A percentile compares a stretch with the other conserved stretches of the same genome.
phyloP scores from a whole-genome alignment of 345 rosid species.

The Gossypium mustelinum region DNA sequence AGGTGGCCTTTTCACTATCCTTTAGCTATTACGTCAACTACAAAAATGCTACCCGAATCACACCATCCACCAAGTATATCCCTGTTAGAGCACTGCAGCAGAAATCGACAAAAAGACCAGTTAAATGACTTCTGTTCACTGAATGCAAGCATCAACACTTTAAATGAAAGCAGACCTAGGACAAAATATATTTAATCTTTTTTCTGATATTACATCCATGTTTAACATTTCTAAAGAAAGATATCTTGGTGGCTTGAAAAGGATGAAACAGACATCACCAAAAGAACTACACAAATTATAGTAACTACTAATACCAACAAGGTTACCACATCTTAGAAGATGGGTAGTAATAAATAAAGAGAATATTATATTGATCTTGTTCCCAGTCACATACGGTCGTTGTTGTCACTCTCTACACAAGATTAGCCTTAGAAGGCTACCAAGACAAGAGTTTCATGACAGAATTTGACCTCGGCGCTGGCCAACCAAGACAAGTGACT shows the following conservation, averaged over 20 bases:
- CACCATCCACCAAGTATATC: slow-evolving; percentile 70
- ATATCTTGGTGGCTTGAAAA: not conserved
- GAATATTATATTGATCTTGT: not conserved
- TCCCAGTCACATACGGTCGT: not conserved
- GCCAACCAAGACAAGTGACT: not conserved
- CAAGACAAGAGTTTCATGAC: slow-evolving; percentile 2
- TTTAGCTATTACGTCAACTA: slow-evolving; percentile 44
- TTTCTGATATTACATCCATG: not conserved
- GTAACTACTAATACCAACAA: not conserved
- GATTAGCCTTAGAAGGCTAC: not conserved
- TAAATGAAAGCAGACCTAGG: slow-evolving; percentile 3
- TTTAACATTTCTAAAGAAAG: not conserved
- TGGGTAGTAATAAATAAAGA: not conserved
- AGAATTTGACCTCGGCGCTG: not conserved
- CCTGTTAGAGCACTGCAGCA: slow-evolving; percentile 47
- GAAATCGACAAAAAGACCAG: slow-evolving; percentile 14
- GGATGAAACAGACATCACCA: not conserved
- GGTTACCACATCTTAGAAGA: not conserved
- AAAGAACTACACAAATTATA: not conserved
- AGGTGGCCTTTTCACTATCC: slow-evolving; percentile 11
- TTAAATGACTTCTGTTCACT: slow-evolving; percentile 12
- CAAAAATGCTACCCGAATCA: slow-evolving; percentile 58
- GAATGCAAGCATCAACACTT: not conserved
- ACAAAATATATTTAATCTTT: not conserved
- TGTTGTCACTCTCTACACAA: not conserved